Evolutionary conservation across 2,329 filamentous ascomycete genomes (phyloP), one percentile per base, ranked within the genome.

Genomic region (Juglanconis juglandina): DNA sequence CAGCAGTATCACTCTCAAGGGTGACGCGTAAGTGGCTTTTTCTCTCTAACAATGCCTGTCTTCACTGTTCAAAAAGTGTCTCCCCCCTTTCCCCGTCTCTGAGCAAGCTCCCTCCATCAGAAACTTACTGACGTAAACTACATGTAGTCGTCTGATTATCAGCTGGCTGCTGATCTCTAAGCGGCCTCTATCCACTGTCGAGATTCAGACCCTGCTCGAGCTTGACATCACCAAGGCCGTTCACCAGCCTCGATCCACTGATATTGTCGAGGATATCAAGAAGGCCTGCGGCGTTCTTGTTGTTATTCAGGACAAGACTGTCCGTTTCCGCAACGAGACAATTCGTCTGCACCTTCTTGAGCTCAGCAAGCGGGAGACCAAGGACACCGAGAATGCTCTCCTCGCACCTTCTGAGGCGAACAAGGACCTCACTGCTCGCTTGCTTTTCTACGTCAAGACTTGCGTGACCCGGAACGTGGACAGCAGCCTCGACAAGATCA

Each of bases 181-280:
- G 58, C 63, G 63, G 33, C 63, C 63, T 14, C 59, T 65, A 13
- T 59, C 63, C 32, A 61, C 62, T 5, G 53, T 60, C 8, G 61
- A 65, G 58, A 61, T 65, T 17, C 61, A 65, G 59, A 59, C 63
- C 13, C 55, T 63, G n/a, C 63, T 65, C n/a, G 63, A 63, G 58
- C 61, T 65, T 34, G 56, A 65, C 41, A 48, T 48, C 24, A 41
- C 59, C 35, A 61, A 63, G 50, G 58, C 44, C 9, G 32, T 35
- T 10, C 63, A 63, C 56, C 56, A 61, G 48, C 58, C 63, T 63
- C 63, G 61, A n/a, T 62, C 63, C 5, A 61, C 61, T 11, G 56
- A 65, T 46, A 61, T 65, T 13, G 58, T 65, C 30, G 63, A 65
- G 44, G 61, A 65, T 10, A 65, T 65, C 58, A 55, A 57, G 42